phyloP scores from a whole-genome alignment of 371 early-diverging fungal species.

The Thermomucor indicae-seudaticae region DNA sequence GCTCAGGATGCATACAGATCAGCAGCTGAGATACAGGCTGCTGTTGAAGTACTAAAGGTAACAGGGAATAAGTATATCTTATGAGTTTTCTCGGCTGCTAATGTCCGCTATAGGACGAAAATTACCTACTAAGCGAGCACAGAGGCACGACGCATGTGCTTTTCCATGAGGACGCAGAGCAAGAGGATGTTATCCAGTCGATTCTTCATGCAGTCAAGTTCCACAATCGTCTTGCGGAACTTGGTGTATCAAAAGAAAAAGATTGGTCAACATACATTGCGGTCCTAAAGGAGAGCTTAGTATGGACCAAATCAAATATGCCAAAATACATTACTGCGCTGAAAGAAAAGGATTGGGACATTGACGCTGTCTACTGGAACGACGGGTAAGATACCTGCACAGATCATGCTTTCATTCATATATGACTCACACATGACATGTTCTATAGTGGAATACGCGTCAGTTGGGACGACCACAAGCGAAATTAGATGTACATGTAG shows the following conservation, averaged over 20 bases:
- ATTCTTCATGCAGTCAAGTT: slow-evolving; percentile 58
- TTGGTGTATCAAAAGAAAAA: slow-evolving; percentile 20
- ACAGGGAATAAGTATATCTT: neutral
- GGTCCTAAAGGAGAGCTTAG: slow-evolving; percentile 29
- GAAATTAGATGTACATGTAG: too few relatives aligned
- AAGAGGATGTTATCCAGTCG: slow-evolving; percentile 55
- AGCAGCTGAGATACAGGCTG: slow-evolving; percentile 32
- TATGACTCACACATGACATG: neutral
- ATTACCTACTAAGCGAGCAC: slow-evolving; percentile 43
- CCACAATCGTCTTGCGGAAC: slow-evolving; percentile 29
- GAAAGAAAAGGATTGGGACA: slow-evolving; percentile 56
- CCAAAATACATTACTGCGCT: slow-evolving; percentile 45
- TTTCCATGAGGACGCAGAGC: slow-evolving; percentile 50
- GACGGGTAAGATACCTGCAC: slow-evolving; percentile 29
- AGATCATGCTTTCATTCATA: neutral
- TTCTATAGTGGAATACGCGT: slow-evolving; percentile 5
- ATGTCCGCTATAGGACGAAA: slow-evolving; percentile 34
- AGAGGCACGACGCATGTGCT: slow-evolving; percentile 40
- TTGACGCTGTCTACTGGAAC: slow-evolving; percentile 62
- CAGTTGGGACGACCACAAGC: slow-evolving; percentile 11
- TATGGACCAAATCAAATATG: slow-evolving; percentile 48
- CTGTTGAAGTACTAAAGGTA: slow-evolving; percentile 37
- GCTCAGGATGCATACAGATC: slow-evolving; percentile 41
- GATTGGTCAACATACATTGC: slow-evolving; percentile 28
- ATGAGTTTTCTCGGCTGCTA: neutral